These are phyloP conservation scores for Hypomontagnella submonticulosa DNA, from an alignment of 495 filamentous ascomycete genomes.

Conservation along the genomic window DNA sequence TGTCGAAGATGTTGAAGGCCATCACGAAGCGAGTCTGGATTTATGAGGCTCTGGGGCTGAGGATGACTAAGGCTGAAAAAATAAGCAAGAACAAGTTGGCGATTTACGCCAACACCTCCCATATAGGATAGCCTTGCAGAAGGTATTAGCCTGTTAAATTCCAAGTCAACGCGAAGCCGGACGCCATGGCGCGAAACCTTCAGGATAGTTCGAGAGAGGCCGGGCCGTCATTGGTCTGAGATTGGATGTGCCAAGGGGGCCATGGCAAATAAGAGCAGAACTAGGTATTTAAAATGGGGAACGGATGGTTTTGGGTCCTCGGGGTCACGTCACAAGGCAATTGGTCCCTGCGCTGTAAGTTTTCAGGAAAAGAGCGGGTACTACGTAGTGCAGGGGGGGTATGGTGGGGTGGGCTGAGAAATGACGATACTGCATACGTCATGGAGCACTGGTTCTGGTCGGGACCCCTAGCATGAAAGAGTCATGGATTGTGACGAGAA, in stretches of 20 bases:
- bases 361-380: constrained; percentile 31
- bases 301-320: constrained; percentile 10
- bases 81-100: background rate
- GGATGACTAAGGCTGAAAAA: constrained; percentile 14
- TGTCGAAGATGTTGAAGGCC: background rate
- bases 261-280: constrained; percentile 23
- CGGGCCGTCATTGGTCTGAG: constrained; percentile 29
- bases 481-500: constrained; percentile 32
- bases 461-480: constrained; percentile 34
- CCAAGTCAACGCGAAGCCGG: constrained; percentile 23
- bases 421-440: constrained; percentile 44
- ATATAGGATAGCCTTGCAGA: constrained; percentile 34
- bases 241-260: constrained; percentile 23
- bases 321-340: constrained; percentile 34
- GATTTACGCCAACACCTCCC: constrained; percentile 25
- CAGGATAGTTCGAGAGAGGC: constrained; percentile 13
- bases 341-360: constrained; percentile 31
- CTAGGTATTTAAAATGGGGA: constrained; percentile 2
- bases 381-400: constrained; percentile 1
- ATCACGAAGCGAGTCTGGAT: constrained; percentile 3
- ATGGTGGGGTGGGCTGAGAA: constrained; percentile 37
- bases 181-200: constrained; percentile 7
- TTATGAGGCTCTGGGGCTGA: constrained; percentile 27
- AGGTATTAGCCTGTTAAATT: constrained; percentile 7
- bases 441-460: constrained; percentile 31